A percentile compares a stretch with the other conserved stretches of the same genome.
These are phyloP conservation scores for Candida anutae DNA, from an alignment of 1,139 yeast species.

Conservation along the genomic window DNA sequence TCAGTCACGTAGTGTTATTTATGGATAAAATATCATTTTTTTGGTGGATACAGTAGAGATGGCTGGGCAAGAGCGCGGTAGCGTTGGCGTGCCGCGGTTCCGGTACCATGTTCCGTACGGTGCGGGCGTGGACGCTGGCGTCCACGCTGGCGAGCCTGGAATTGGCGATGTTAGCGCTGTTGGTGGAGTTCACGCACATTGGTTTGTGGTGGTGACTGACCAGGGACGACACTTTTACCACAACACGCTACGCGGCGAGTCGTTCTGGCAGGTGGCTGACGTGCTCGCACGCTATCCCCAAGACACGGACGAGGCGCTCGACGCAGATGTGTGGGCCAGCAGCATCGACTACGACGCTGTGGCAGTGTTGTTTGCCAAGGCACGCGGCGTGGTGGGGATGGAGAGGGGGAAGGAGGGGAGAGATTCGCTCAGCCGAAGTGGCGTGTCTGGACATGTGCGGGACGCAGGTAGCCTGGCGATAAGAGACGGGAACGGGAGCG, in stretches of 20 bases:
- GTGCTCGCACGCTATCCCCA: constrained; percentile 9
- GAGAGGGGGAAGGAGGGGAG: not conserved
- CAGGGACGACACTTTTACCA: constrained; percentile 26
- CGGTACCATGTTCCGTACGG: constrained; percentile 15
- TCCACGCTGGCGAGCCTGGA: constrained; percentile 6
- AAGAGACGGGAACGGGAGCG: too few species aligned
- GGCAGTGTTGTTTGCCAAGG: constrained; percentile 22
- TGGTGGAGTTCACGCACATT: constrained; percentile 5
- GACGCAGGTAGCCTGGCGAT: too few species aligned
- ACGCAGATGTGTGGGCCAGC: constrained; percentile 11
- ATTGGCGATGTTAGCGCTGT: too few species aligned
- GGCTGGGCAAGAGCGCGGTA: too few species aligned
- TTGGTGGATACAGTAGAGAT: too few species aligned
- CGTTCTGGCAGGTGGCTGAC: constrained; percentile 31
- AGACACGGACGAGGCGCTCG: constrained; percentile 3
- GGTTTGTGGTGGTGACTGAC: constrained; percentile 26
- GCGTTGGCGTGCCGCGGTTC: constrained; percentile 10
- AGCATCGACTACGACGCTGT: constrained; percentile 25
- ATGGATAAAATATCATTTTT: too few species aligned
- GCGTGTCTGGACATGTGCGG: too few species aligned
- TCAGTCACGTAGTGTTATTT: too few species aligned
- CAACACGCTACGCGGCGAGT: constrained; percentile 10
- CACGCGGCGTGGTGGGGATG: constrained; percentile 17
- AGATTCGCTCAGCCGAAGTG: too few species aligned
- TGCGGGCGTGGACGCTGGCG: too few species aligned